phyloP scores from a whole-genome alignment of 1,284 basidiomycete genomes.

The Tilletia walkeri region DNA sequence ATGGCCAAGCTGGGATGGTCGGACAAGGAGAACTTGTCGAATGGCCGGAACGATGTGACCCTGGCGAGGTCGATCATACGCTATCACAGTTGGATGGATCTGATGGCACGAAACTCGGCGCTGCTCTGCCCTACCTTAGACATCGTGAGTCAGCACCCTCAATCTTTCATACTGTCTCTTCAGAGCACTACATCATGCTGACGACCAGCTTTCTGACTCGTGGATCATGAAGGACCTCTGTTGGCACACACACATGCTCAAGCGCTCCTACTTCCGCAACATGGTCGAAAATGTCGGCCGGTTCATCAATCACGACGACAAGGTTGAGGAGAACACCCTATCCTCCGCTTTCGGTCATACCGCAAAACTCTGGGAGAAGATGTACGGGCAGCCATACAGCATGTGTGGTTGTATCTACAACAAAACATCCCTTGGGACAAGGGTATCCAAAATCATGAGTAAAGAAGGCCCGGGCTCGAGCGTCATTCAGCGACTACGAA shows the following conservation, averaged over 20 bases:
- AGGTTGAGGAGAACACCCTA: conserved; percentile 37
- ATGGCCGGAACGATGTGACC: conserved; percentile 15
- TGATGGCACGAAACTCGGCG: conserved; percentile 22
- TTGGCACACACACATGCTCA: conserved; percentile 47
- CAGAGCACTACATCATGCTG: no score
- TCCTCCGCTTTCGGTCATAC: conserved; percentile 39
- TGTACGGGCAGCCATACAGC: conserved; percentile 37
- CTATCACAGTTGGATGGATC: conserved; percentile 38
- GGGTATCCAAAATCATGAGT: conserved; percentile 15
- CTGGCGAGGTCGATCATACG: conserved; percentile 26
- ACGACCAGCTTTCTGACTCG: no score
- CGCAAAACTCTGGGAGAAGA: conserved; percentile 31
- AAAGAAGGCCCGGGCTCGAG: conserved; percentile 10
- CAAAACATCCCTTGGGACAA: conserved; percentile 27
- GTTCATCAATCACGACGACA: conserved; percentile 47
- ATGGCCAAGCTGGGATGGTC: conserved; percentile 25
- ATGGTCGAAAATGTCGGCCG: conserved; percentile 32
- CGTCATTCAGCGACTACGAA: conserved; percentile 18
- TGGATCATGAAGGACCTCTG: conserved; percentile 26
- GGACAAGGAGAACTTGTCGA: neutral
- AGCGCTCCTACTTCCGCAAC: conserved; percentile 29
- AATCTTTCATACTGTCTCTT: no score
- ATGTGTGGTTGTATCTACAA: conserved; percentile 39
- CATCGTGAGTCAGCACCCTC: conserved; percentile 23
- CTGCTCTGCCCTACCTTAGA: conserved; percentile 40